Conservation (phyloP, 306 rosid species). For the Carpinus viminea region DNA sequence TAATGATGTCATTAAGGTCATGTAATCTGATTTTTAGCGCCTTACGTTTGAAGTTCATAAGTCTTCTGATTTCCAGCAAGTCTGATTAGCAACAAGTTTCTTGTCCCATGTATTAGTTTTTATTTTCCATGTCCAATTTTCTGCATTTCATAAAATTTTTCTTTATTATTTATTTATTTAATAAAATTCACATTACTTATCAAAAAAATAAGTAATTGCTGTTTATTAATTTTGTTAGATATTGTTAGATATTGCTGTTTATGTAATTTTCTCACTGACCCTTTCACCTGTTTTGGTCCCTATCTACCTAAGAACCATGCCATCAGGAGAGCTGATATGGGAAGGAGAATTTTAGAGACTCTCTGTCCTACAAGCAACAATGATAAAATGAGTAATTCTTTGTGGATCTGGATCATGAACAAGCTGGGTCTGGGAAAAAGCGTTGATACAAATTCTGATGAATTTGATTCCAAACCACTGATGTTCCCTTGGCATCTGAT, state of each 20-base stretch:
- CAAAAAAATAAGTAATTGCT: too few relatives aligned
- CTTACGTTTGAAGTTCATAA: not conserved
- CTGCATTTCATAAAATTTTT: too few relatives aligned
- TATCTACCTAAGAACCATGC: slow-evolving; percentile 78
- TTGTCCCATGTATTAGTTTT: too few relatives aligned
- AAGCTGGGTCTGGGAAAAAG: slow-evolving; percentile 61
- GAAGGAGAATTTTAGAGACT: slow-evolving; percentile 64
- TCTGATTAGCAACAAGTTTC: too few relatives aligned
- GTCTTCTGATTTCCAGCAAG: not conserved
- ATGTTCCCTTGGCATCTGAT: slow-evolving; percentile 90
- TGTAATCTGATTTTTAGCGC: not conserved
- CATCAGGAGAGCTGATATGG: slow-evolving; percentile 85
- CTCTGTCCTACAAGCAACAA: slow-evolving; percentile 52
- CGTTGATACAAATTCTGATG: slow-evolving; percentile 48
- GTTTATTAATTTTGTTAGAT: too few relatives aligned
- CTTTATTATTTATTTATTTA: too few relatives aligned
- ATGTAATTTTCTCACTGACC: slow-evolving; percentile 27
- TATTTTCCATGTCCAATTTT: too few relatives aligned
- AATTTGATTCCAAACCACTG: slow-evolving; percentile 47
- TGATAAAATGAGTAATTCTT: slow-evolving; percentile 37
- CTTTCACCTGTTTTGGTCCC: slow-evolving; percentile 29
- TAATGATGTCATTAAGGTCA: not conserved
- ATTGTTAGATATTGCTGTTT: too few relatives aligned
- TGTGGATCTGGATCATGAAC: slow-evolving; percentile 68
- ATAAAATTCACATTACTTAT: too few relatives aligned